Evolutionary conservation across 768 basidiomycete species (phyloP), one percentile per base, ranked within the genome.

Genomic region (Multifurca ochricompacta): DNA sequence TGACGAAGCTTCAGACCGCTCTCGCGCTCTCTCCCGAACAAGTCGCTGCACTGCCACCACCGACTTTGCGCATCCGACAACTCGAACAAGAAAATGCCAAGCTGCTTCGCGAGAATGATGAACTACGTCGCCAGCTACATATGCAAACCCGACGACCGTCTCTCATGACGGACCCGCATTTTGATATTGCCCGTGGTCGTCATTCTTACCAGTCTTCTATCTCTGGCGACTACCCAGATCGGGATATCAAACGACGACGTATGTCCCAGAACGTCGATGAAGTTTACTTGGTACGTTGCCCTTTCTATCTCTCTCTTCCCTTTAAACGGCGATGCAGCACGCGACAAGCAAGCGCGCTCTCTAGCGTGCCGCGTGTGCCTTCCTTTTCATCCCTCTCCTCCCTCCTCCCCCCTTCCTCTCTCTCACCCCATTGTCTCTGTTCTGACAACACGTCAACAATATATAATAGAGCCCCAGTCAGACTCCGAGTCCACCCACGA

Each of bases 41-140:
- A 61, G 80, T 88, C 23, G 76, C 79, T 3, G 80, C 81, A 0
- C 74, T 89, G 2, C 86, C 87, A 0, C 83, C 87, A 1, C 83
- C 86, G 0, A 73, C 85, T 8, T 69, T 80, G 61, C 85, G 86
- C 64, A 86, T 91, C 62, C 80, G 85, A 27, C 89, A 90, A 65
- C 80, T 92, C 49, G 85, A 91, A 66, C 81, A 87, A 63, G 90
- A 92, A 65, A 89, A 87, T 63, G 69, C 75, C 48, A 73, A 82
- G 9, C 73, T 91, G 5, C 76, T 77, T 53, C 81, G 81, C 59
- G 85, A 90, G 68, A 83, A 84, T 63, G 84, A 87, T 14, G 82
- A 86, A 30, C 73, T 88, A 35, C 77, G 85, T n/a, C 78, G 82
- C 44, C 72, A 86, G 59, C 74, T 88, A 27, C 70, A 70, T 25